Evolutionary conservation across 1,139 yeast species (phyloP).

Genomic region (Keqinozyma sinolaborantium): DNA sequence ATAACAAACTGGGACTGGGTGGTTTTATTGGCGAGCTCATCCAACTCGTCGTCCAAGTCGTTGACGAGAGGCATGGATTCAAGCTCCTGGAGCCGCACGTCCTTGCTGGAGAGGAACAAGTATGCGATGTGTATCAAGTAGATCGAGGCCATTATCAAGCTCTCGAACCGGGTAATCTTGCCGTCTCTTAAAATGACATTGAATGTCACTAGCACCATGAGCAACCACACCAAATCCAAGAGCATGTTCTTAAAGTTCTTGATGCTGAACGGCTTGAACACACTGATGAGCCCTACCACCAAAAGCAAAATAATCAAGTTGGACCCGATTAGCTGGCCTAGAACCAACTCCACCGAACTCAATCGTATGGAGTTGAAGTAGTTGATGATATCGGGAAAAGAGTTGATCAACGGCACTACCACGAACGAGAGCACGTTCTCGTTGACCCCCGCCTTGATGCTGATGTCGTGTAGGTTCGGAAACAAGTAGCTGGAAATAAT

Average conservation of each 20-base stretch:
- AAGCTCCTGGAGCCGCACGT: slow-evolving; percentile 4
- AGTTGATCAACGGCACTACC: slow-evolving; percentile 37
- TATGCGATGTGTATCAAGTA: slow-evolving; percentile 31
- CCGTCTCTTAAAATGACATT: slow-evolving; percentile 49
- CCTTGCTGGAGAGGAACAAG: slow-evolving; percentile 12
- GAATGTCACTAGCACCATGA: slow-evolving; percentile 33
- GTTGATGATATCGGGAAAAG: slow-evolving; percentile 38
- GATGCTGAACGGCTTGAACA: slow-evolving; percentile 22
- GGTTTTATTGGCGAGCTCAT: slow-evolving; percentile 3
- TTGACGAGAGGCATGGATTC: slow-evolving; percentile 1
- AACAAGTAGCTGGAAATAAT: slow-evolving; percentile 36
- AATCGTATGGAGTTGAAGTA: slow-evolving; percentile 30
- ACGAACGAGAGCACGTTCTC: slow-evolving; percentile 32
- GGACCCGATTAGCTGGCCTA: slow-evolving; percentile 43
- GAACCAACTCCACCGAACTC: slow-evolving; percentile 30
- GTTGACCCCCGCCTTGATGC: slow-evolving; percentile 22
- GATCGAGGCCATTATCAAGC: slow-evolving; percentile 34
- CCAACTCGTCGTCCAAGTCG: slow-evolving; percentile 5
- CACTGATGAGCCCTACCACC: slow-evolving; percentile 32
- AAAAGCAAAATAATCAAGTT: slow-evolving; percentile 33
- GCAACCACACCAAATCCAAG: slow-evolving; percentile 31
- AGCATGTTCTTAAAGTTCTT: slow-evolving; percentile 17
- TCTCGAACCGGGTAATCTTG: slow-evolving; percentile 43
- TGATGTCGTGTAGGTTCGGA: slow-evolving; percentile 26
- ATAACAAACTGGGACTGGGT: neutral